Evolutionary conservation across 768 basidiomycete genomes (phyloP).

Genomic region (Termitomyces eurrhizus): DNA sequence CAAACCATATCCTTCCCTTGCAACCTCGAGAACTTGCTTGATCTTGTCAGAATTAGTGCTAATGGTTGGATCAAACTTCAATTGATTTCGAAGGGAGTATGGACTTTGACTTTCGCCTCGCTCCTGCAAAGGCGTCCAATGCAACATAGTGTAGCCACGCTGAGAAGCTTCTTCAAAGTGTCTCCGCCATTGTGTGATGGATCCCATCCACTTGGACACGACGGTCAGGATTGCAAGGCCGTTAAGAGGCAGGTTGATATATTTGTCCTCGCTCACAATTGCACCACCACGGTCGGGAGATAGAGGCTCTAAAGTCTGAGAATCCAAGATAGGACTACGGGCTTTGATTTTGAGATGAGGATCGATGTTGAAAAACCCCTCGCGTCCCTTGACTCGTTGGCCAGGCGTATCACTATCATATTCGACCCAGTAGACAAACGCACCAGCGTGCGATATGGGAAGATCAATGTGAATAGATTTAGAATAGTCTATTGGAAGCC

Average conservation of each 20-base stretch:
- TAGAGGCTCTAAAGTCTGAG: constrained; percentile 43
- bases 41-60: constrained; percentile 56
- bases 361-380: constrained; percentile 96
- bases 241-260: constrained; percentile 76
- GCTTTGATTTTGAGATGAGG: constrained; percentile 76
- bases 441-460: constrained; percentile 94
- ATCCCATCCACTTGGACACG: constrained; percentile 98
- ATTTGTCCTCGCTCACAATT: constrained; percentile 39
- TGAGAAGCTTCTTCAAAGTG: constrained; percentile 82
- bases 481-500: constrained; percentile 81
- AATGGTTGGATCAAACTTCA: constrained; percentile 74
- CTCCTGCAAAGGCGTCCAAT: constrained; percentile 94
- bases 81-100: constrained; percentile 90
- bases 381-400: constrained; percentile 71
- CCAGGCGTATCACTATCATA: constrained; percentile 64
- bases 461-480: constrained; percentile 93
- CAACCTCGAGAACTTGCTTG: constrained; percentile 60
- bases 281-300: constrained; percentile 50
- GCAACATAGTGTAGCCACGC: constrained; percentile 97
- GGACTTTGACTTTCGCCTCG: constrained; percentile 88
- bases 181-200: constrained; percentile 67
- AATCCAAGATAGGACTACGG: constrained; percentile 69
- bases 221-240: constrained; percentile 86
- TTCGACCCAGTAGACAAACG: constrained; percentile 94
- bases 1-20: constrained; percentile 83